Percentiles rank a stretch among this genome's conserved stretches.
Conservation (phyloP, 2,329 filamentous ascomycete genomes). For the Fusarium albidum region DNA sequence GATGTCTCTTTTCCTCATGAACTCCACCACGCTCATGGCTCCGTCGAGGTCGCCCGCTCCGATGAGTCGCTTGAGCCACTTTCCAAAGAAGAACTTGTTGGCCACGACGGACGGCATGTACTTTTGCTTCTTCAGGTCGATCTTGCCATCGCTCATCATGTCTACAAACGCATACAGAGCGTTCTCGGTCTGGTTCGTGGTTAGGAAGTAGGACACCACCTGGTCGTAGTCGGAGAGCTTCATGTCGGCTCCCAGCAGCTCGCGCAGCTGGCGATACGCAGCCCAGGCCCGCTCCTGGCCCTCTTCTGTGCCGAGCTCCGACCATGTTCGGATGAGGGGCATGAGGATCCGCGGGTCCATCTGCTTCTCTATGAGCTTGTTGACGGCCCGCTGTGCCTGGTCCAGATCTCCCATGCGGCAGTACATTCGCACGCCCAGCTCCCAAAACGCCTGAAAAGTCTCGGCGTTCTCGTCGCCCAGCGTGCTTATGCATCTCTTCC, state of each 20-base stretch:
- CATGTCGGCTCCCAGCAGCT: constrained; percentile 66
- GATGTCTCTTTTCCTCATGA: constrained; percentile 77
- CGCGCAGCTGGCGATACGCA: constrained; percentile 71
- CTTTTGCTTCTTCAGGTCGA: constrained; percentile 56
- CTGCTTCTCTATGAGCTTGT: constrained; percentile 59
- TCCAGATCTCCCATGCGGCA: constrained; percentile 65
- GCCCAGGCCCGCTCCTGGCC: constrained; percentile 68
- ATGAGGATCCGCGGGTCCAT: constrained; percentile 66
- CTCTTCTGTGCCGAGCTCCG: constrained; percentile 57
- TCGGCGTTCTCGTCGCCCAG: constrained; percentile 57
- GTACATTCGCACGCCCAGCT: constrained; percentile 72
- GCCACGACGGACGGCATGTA: constrained; percentile 58
- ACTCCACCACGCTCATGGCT: constrained; percentile 74
- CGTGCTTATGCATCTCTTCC: constrained; percentile 64
- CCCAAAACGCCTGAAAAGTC: constrained; percentile 64
- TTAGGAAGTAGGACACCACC: constrained; percentile 75
- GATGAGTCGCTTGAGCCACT: constrained; percentile 87
- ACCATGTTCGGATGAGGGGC: constrained; percentile 74
- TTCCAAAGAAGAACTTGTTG: constrained; percentile 86
- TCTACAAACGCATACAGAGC: constrained; percentile 84
- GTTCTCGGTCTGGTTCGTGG: constrained; percentile 68
- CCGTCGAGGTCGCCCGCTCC: constrained; percentile 75
- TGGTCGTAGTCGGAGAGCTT: constrained; percentile 79
- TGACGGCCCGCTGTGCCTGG: constrained; percentile 64
- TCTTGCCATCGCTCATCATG: constrained; percentile 77